These are phyloP conservation scores for Marchantia paleacea DNA, from an alignment of 225 moss, liverwort and hornwort species.

Conservation along the genomic window DNA sequence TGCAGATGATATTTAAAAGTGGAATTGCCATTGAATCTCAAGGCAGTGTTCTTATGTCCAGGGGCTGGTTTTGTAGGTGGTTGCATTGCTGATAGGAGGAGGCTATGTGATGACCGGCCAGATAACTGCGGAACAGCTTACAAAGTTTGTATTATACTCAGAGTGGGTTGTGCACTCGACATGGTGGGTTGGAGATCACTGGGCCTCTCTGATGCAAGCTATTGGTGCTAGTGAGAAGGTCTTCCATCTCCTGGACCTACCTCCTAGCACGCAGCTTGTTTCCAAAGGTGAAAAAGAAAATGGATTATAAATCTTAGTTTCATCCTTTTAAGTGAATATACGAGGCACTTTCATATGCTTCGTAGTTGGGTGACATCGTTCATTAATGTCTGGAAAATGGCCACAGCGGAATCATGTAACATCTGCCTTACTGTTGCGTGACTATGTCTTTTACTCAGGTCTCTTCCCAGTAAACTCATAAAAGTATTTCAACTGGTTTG, in stretches of 20 bases:
- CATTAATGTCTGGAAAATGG: too few relatives aligned
- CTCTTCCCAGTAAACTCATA: background rate
- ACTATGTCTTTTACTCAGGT: background rate
- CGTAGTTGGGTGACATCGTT: too few relatives aligned
- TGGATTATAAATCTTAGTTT: background rate
- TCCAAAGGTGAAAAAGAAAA: constrained; percentile 52
- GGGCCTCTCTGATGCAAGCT: constrained; percentile 98
- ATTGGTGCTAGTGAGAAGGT: constrained; percentile 98
- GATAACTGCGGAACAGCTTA: constrained; percentile 91
- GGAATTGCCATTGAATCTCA: constrained; percentile 21
- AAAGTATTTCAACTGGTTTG: background rate
- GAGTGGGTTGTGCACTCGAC: constrained; percentile 99
- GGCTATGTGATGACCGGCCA: constrained; percentile 84
- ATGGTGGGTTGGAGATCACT: constrained; percentile 99
- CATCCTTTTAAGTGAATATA: background rate
- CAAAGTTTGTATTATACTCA: constrained; percentile 93
- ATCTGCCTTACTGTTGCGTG: background rate
- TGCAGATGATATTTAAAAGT: background rate
- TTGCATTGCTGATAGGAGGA: constrained; percentile 96
- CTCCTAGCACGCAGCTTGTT: constrained; percentile 75
- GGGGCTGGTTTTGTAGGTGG: constrained; percentile 69
- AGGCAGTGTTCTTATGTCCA: constrained; percentile 41
- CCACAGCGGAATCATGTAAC: too few relatives aligned
- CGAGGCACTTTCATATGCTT: background rate
- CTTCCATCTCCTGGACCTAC: constrained; percentile 88